Base-by-base conservation (phyloP, 176 grass and related monocot genomes). In the Panicum miliaceum region DNA sequence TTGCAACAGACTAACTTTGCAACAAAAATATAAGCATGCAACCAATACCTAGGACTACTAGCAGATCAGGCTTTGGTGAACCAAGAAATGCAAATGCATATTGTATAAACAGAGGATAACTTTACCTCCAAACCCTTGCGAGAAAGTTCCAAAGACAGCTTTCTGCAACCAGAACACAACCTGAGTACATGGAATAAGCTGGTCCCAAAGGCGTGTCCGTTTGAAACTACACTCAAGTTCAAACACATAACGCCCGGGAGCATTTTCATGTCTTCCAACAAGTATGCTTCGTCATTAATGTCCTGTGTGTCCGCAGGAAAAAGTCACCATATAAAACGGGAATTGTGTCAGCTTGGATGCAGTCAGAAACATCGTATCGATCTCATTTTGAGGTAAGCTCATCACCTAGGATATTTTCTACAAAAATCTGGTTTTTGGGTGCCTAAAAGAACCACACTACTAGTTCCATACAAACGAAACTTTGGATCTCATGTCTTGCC, bases 181-280 rank as follows among this genome's bases (percentile, higher is more conserved):
- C 14, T 77, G 36, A 77, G 38, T 27, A 77, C 13, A 77, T 77
- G 75, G 75, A 77, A 77, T 43, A 12, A 6, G 75, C 54, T 11
- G 54, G 75, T 8, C 1, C 54, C 74, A 23, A 60, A 42, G 12
- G 26, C 62, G 46, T 87, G 85, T 46, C 71, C 78, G 0, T 59
- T 59, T 81, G 70, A 7, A 4, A 38, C 18, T 45, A 87, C 6
- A 13, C 0, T n/a, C 59, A 86, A 18, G 4, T 8, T 0, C 61
- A 87, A 56, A 25, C 3, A 32, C 6, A 16, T 27, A 26, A 68
- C 8, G 9, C 22, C 26, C 37, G 85, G 85, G 37, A 81, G 85
- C 19, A 43, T 25, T 57, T 26, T 68, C 78, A 81, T 87, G 13
- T 81, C 48, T 47, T 81, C 70, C 70, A 75, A 65, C 25, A 87